Percentiles rank a stretch among this genome's conserved stretches.
Evolutionary conservation across 1,284 basidiomycete species (phyloP).

Genomic region (Trametes hirsuta): DNA sequence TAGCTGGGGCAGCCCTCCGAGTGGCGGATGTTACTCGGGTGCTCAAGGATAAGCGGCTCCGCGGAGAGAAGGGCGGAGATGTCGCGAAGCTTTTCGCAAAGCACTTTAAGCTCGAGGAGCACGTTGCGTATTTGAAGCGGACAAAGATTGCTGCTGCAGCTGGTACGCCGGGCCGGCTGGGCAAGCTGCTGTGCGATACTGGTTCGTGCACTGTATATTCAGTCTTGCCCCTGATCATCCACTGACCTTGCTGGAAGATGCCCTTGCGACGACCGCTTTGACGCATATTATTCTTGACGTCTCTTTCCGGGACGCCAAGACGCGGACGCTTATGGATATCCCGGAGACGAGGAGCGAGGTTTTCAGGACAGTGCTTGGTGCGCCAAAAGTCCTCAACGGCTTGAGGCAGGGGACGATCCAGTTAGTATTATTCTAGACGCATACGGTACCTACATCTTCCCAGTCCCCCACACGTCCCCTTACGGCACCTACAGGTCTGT

Average conservation of each 20-base stretch:
- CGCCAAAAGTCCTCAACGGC: conserved; percentile 59
- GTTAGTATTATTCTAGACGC: conserved; percentile 68
- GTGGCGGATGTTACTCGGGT: conserved; percentile 77
- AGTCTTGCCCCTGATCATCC: conserved; percentile 22
- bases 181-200: conserved; percentile 77
- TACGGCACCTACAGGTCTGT: conserved; percentile 20
- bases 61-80: conserved; percentile 79
- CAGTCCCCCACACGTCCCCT: conserved; percentile 14
- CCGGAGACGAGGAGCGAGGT: conserved; percentile 82
- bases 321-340: conserved; percentile 75
- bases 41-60: conserved; percentile 66
- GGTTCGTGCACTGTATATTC: conserved; percentile 48
- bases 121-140: conserved; percentile 72
- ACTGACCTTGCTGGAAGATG: conserved; percentile 48
- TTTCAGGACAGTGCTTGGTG: conserved; percentile 73
- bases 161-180: conserved; percentile 82
- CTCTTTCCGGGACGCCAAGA: conserved; percentile 73
- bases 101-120: conserved; percentile 83
- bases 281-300: conserved; percentile 82
- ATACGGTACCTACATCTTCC: conserved; percentile 15
- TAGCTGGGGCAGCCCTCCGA: conserved; percentile 78
- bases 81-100: conserved; percentile 87
- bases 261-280: conserved; percentile 68
- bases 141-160: conserved; percentile 80
- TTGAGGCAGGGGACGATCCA: conserved; percentile 74